A percentile compares a stretch with the other conserved stretches of the same genome.
These are phyloP conservation scores for Mycena maculata DNA, from an alignment of 768 basidiomycete species.

Conservation along the genomic window DNA sequence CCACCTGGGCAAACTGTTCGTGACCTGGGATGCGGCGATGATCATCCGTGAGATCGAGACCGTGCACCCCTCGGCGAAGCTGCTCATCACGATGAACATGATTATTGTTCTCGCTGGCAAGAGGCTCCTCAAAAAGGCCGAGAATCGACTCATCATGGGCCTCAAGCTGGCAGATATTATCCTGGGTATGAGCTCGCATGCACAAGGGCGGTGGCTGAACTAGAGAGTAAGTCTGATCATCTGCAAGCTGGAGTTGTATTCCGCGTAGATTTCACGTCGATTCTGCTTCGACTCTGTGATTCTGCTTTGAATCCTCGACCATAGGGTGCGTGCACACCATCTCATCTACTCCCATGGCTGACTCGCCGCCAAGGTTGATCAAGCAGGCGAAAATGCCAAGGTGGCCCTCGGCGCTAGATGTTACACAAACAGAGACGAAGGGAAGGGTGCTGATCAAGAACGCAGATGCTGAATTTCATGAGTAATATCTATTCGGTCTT, in stretches of 20 bases:
- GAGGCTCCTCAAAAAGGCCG: constrained; percentile 92
- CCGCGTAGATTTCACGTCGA: no score
- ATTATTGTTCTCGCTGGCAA: constrained; percentile 97
- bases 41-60: constrained; percentile 99
- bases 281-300: no score
- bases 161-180: constrained; percentile 97
- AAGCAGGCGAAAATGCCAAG: constrained; percentile 88
- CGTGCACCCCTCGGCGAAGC: constrained; percentile 97
- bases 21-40: constrained; percentile 98
- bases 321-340: constrained; percentile 68
- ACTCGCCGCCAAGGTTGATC: constrained; percentile 69
- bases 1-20: constrained; percentile 94
- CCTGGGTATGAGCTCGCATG: constrained; percentile 93
- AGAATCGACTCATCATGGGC: constrained; percentile 94
- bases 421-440: constrained; percentile 98
- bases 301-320: no score
- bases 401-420: constrained; percentile 94
- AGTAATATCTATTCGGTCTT: no score
- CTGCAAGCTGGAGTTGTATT: no score
- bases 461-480: constrained; percentile 98
- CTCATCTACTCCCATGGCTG: constrained; percentile 2
- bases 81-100: constrained; percentile 97
- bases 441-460: constrained; percentile 97
- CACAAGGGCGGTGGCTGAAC: constrained; percentile 83
- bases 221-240: constrained; percentile 87